These are phyloP conservation scores for Acidiella bohemica DNA, from an alignment of 495 filamentous ascomycete genomes.

Conservation along the genomic window DNA sequence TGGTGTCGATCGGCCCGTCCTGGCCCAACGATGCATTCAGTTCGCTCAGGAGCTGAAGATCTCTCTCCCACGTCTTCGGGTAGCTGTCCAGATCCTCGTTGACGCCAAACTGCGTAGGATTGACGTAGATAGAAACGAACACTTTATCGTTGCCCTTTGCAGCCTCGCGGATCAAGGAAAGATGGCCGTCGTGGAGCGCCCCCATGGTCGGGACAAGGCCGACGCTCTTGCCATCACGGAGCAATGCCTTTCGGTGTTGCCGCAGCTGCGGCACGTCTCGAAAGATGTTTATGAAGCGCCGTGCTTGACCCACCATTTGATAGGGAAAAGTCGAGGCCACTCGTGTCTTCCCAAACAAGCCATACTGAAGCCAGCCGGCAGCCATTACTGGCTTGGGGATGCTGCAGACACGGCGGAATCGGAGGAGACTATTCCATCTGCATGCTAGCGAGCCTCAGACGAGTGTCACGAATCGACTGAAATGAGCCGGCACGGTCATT, in stretches of 20 bases:
- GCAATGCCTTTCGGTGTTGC: constrained; percentile 52
- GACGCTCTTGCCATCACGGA: constrained; percentile 55
- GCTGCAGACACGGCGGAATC: too few species aligned
- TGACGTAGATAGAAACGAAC: constrained; percentile 84
- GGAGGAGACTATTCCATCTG: too few species aligned
- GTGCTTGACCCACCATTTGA: too few species aligned
- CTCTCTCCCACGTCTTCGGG: constrained; percentile 76
- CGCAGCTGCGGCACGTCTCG: constrained; percentile 60
- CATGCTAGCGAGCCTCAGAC: too few species aligned
- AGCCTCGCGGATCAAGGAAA: constrained; percentile 74
- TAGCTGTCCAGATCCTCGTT: constrained; percentile 79
- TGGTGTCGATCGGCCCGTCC: constrained; percentile 55
- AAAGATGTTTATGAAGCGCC: constrained; percentile 53
- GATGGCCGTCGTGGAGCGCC: constrained; percentile 80
- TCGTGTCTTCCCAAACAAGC: too few species aligned
- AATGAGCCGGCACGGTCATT: too few species aligned
- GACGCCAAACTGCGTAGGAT: constrained; percentile 90
- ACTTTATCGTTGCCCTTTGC: constrained; percentile 72
- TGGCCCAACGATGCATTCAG: constrained; percentile 53
- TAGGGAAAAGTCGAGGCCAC: too few species aligned
- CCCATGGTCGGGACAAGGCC: constrained; percentile 96
- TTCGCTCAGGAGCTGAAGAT: constrained; percentile 48
- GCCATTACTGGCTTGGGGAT: too few species aligned
- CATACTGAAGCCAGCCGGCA: too few species aligned
- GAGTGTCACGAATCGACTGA: too few species aligned